A percentile compares a stretch with the other conserved stretches of the same genome.
Conservation (phyloP, 75 land plant genomes). For the Picea glauca region DNA sequence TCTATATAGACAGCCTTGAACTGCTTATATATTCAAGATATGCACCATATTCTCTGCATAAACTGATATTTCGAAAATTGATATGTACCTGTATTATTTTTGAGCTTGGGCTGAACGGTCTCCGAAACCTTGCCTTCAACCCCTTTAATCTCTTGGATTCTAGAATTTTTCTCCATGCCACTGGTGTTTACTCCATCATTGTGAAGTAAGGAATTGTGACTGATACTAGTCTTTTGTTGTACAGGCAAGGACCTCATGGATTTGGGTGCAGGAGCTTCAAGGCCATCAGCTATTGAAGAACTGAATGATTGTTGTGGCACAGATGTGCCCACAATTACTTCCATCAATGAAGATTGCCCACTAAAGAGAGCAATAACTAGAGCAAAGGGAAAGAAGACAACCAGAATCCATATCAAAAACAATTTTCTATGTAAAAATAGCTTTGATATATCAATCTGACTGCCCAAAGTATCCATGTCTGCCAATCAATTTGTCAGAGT, state of each 20-base stretch:
- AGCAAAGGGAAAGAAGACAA: conserved; percentile 2
- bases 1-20: too few species aligned
- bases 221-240: background rate
- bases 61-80: background rate
- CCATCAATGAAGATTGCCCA: background rate
- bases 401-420: conserved; percentile 5
- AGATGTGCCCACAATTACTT: background rate
- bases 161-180: background rate
- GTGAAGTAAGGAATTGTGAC: background rate
- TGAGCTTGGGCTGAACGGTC: background rate
- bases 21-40: too few species aligned
- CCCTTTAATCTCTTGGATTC: background rate
- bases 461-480: too few species aligned
- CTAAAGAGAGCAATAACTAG: conserved; percentile 2
- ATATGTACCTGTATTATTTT: background rate
- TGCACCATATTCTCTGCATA: too few species aligned
- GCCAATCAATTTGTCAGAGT: too few species aligned
- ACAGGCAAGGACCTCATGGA: background rate
- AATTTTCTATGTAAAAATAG: background rate
- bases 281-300: background rate
- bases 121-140: background rate
- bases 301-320: conserved; percentile 1
- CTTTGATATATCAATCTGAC: too few species aligned
- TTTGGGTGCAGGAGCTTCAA: background rate
- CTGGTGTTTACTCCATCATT: background rate